These are phyloP conservation scores for Colletotrichum sp. DNA, from an alignment of 2,329 filamentous ascomycete genomes.

Conservation along the genomic window DNA sequence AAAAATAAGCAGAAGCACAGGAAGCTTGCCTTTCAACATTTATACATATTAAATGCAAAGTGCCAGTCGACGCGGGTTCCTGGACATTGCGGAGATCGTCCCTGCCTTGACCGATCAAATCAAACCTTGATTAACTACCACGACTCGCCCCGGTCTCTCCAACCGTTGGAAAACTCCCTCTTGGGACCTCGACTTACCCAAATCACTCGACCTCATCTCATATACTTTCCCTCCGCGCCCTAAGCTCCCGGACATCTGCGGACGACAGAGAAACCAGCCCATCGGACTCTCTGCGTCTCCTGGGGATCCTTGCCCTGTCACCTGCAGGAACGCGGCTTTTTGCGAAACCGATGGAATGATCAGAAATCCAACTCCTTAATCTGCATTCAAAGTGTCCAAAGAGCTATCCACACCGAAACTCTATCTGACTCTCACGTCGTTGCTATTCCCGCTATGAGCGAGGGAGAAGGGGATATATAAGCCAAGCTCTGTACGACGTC, in stretches of 20 bases:
- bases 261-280: neutral
- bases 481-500: neutral
- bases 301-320: neutral
- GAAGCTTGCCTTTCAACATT: neutral
- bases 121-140: neutral
- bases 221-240: neutral
- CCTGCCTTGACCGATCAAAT: neutral
- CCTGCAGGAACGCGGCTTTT: neutral
- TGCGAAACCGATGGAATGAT: neutral
- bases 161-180: neutral
- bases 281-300: neutral
- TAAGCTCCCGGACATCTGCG: neutral
- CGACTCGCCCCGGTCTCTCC: neutral
- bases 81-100: neutral
- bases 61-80: neutral
- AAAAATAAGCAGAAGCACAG: neutral
- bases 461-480: slow-evolving; percentile 3
- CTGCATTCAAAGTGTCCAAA: neutral
- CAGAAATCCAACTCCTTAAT: neutral
- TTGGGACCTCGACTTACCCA: neutral
- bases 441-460: neutral
- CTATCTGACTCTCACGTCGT: neutral
- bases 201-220: slow-evolving; percentile 1
- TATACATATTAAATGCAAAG: neutral
- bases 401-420: neutral